Evolutionary conservation across 331 rosid species (phyloP), one percentile per base, ranked within the genome.

Genomic region (Acacia concinna): DNA sequence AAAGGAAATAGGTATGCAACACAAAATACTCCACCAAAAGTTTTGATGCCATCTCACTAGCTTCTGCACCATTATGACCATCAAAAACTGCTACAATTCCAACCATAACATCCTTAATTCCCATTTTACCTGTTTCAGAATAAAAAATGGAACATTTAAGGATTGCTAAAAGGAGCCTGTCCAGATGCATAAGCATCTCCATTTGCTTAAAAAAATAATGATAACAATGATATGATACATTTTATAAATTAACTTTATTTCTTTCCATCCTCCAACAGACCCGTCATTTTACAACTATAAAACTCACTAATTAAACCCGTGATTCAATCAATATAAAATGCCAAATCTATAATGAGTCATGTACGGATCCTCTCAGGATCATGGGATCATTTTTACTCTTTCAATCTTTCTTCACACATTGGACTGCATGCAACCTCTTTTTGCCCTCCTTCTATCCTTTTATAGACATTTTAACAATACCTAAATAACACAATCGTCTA

Each of bases 11-110:
- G 41, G 97, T 91, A 78, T 91, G 98, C 85, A 92, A 83, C 78
- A 91, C 84, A 54, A 95, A 93, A 87, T 95, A 95, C 91, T 95
- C 99, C 86, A 91, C 28, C 54, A 95, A 84, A 77, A 95, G 90
- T 63, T 88, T 88, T 0, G 98, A 92, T 6, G 98, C 95, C 97
- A 89, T 91, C 46, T 95, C 97, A 81, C 98, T 95, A 6, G 97
- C 98, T 81, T 92, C 98, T 0, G 90, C 94, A 1, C 98, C 98
- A 62, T 91, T 90, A 79, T 95, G 98, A 62, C 98, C 98, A 76
- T 95, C 97, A 67, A 95, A 95, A 78, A 95, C 97, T 5, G 94
- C 98, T 74, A 91, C 81, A 21, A 95, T 71, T 25, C 92, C 97
- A 14, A 95, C 96, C n/a, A 41, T 74, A 14, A 92, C 91, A 84